phyloP scores from a whole-genome alignment of 805 yeast species.

The Wickerhamiella slavikovae region DNA sequence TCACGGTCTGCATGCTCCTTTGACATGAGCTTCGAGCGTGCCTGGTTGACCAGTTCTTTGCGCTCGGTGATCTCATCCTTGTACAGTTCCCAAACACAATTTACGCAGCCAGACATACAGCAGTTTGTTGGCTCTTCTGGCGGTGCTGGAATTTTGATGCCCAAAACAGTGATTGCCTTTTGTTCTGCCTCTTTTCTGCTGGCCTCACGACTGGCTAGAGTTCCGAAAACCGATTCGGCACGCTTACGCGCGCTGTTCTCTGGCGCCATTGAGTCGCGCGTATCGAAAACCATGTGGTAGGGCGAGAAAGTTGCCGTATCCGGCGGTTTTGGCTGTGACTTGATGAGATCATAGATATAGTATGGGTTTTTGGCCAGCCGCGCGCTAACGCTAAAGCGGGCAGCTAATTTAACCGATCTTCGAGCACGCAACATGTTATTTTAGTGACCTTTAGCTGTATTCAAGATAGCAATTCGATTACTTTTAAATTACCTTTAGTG shows the following conservation, averaged over 20 bases:
- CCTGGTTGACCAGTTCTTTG: constrained; percentile 42
- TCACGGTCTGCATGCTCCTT: constrained; percentile 19
- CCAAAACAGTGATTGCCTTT: constrained; percentile 26
- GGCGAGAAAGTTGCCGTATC: not conserved
- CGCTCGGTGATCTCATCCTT: constrained; percentile 77
- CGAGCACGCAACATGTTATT: too few relatives aligned
- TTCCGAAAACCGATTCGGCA: constrained; percentile 16
- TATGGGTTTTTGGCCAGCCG: constrained; percentile 8
- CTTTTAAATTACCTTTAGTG: too few relatives aligned
- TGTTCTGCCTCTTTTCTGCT: constrained; percentile 16
- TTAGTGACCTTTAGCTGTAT: too few relatives aligned
- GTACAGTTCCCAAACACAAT: constrained; percentile 91
- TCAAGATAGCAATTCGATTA: too few relatives aligned
- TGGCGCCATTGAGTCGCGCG: constrained; percentile 9
- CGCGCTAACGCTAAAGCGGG: constrained; percentile 1
- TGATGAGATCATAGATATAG: constrained; percentile 6
- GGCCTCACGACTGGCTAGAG: constrained; percentile 16
- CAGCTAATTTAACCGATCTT: too few relatives aligned
- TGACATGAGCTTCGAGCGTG: constrained; percentile 13
- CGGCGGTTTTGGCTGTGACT: constrained; percentile 3
- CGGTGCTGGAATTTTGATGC: constrained; percentile 58
- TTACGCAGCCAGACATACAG: constrained; percentile 92
- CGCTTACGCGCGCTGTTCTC: constrained; percentile 10
- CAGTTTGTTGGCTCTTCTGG: constrained; percentile 90
- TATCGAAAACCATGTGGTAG: constrained; percentile 1